Base-by-base conservation (phyloP, 768 basidiomycete species). In the Boletus subparvulus region DNA sequence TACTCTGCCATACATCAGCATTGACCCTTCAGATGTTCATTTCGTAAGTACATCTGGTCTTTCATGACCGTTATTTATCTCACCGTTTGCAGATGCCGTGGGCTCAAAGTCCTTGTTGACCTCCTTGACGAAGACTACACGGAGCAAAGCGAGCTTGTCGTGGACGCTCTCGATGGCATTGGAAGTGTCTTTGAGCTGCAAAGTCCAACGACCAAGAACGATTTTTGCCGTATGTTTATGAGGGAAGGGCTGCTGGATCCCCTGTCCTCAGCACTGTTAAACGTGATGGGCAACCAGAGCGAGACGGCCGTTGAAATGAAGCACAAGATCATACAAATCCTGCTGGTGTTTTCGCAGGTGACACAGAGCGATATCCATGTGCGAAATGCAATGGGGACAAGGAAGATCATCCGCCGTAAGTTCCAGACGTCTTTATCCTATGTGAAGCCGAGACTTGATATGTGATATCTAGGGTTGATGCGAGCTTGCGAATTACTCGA, bases 11-110 rank as follows among this genome's bases (percentile, higher is more conserved):
- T 67, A 90, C 94, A 0, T 98, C 96, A 3, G 87, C 94, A 12
- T 74, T 97, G 60, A 99, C 96, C 2, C 75, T 98, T 39, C 96
- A 98, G 68, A 98, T 98, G 96, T 98, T 98, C 75, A 97, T 98
- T 59, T 91, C 94, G 93, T 94, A 68, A 56, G 92, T 84, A 24
- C n/a, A n/a, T 35, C 50, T 28, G 6, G 39, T 16, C 13, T 13
- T 46, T 41, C 11, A 28, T 3, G 10, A 14, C 58, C 14, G 54
- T 52, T 14, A 54, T 53, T 14, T 13, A 21, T 50, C 50, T 56
- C 46, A 58, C 14, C 12, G 17, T 14, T 46, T 39, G 17, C 58
- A 96, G 92, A 17, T 99, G 96, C 68, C 94, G 96, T 21, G 97
- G 97, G 6, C 79, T 99, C 51, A 90, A 91, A 65, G 91, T 95